A percentile compares a stretch with the other conserved stretches of the same genome.
phyloP scores from a whole-genome alignment of 805 yeast genomes.

The Teunomyces panamensis region DNA sequence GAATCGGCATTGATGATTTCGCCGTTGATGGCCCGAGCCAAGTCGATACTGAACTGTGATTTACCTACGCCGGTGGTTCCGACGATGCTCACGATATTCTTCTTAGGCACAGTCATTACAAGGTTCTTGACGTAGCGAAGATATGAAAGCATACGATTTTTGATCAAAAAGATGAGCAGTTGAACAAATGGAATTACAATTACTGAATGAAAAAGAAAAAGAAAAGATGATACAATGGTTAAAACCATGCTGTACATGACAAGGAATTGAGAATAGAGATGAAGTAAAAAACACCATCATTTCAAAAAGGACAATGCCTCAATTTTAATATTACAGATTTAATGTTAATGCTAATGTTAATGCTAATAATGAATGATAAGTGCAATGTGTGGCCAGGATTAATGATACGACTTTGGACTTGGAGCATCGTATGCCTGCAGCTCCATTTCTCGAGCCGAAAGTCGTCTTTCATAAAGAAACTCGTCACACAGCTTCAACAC shows the following conservation, averaged over 20 bases:
- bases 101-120: constrained; percentile 30
- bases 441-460: constrained; percentile 54
- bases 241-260: too few relatives aligned
- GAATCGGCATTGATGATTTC: constrained; percentile 95
- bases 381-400: background rate
- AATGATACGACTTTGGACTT: constrained; percentile 4
- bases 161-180: too few relatives aligned
- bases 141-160: constrained; percentile 4
- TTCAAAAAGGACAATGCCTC: too few relatives aligned
- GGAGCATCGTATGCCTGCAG: constrained; percentile 3
- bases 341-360: too few relatives aligned
- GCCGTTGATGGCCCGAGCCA: constrained; percentile 76
- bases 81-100: constrained; percentile 58
- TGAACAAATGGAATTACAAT: too few relatives aligned
- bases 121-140: constrained; percentile 18
- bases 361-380: too few relatives aligned
- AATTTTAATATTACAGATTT: too few relatives aligned
- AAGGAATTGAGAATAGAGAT: too few relatives aligned
- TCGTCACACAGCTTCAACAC: constrained; percentile 49
- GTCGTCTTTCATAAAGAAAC: constrained; percentile 49
- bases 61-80: constrained; percentile 98
- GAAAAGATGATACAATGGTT: too few relatives aligned
- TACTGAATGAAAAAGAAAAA: too few relatives aligned
- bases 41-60: constrained; percentile 71
- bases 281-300: too few relatives aligned